These are phyloP conservation scores for Hydnum rufescens DNA, from an alignment of 768 basidiomycete species.

Conservation along the genomic window DNA sequence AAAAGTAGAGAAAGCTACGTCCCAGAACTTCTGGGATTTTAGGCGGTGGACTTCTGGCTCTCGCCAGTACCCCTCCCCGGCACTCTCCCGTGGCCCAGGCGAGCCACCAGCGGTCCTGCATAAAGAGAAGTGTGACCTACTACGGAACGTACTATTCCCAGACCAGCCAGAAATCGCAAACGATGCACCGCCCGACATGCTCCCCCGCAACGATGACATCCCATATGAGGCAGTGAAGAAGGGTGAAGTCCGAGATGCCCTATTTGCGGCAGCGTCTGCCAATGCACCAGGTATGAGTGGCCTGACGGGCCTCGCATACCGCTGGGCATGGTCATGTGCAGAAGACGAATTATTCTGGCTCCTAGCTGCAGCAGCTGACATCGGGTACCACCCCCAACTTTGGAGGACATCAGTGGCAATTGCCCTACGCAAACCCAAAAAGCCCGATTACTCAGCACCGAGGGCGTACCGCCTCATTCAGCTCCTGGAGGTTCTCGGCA, in stretches of 20 bases:
- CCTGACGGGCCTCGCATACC: background rate
- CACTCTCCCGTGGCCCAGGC: background rate
- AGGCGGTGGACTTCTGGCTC: background rate
- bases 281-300: constrained; percentile 8
- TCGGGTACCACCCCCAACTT: constrained; percentile 6
- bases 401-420: constrained; percentile 4
- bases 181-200: no score
- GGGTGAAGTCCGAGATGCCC: background rate
- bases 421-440: constrained; percentile 5
- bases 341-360: constrained; percentile 2
- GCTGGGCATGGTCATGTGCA: constrained; percentile 4
- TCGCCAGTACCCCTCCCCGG: background rate
- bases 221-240: no score
- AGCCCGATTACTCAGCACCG: constrained; percentile 8
- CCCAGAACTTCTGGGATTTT: background rate
- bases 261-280: background rate
- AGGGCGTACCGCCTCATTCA: constrained; percentile 7
- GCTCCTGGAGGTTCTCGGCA: constrained; percentile 18
- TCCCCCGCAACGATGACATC: no score
- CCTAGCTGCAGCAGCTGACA: background rate
- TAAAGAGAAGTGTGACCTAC: background rate
- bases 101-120: background rate
- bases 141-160: background rate
- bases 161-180: background rate
- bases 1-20: background rate